Conservation (phyloP, 352 stramenopile genomes). For the Pythium insidiosum region DNA sequence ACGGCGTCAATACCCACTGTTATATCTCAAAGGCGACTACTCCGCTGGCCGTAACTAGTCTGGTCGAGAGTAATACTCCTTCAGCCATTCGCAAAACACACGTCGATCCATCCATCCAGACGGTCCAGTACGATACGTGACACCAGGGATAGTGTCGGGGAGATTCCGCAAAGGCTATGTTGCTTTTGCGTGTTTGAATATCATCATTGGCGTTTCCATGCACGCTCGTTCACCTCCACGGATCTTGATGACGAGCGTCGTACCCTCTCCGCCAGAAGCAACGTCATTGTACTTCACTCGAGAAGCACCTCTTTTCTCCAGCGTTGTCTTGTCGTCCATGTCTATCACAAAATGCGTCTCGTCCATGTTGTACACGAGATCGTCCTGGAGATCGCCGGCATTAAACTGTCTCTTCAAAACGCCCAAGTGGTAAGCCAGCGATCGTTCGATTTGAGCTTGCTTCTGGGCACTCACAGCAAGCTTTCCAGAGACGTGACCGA, state of each 20-base stretch:
- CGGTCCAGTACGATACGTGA: not conserved
- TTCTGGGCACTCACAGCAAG: not conserved
- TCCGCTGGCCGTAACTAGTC: no score
- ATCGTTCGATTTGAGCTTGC: not conserved
- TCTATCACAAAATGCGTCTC: conserved; percentile 21
- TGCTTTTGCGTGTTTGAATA: not conserved
- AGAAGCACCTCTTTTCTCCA: conserved; percentile 11
- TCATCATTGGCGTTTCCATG: not conserved
- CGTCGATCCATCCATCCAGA: not conserved
- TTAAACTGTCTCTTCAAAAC: conserved; percentile 13
- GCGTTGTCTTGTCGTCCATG: conserved; percentile 12
- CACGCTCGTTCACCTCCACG: not conserved
- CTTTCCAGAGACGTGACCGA: not conserved
- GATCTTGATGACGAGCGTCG: conserved; percentile 7
- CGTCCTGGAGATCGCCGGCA: conserved; percentile 10
- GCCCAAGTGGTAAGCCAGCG: conserved; percentile 13
- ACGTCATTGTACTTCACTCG: conserved; percentile 21
- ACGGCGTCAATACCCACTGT: no score
- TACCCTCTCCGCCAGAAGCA: conserved; percentile 15
- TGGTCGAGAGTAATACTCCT: no score
- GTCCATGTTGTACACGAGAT: conserved; percentile 19
- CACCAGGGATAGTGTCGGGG: not conserved
- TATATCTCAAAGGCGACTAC: no score
- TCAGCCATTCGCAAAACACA: conserved; percentile 1
- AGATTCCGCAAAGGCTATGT: no score